Base-by-base conservation (phyloP, 1,139 yeast species). In the Magnusiomyces suaveolens region DNA sequence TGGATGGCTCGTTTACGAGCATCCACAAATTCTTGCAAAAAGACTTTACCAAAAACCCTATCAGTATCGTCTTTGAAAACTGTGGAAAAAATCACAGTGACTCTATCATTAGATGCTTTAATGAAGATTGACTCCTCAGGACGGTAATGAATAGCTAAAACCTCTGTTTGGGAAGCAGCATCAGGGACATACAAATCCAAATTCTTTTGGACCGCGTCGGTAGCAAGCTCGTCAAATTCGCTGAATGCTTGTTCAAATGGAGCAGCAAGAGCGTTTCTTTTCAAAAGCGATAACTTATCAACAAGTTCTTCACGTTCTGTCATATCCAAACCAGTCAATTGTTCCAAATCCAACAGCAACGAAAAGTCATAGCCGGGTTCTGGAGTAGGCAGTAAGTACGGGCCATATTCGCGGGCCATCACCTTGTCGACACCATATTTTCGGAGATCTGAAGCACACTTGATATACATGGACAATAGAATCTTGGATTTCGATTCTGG, bases 31-130 rank as follows among this genome's bases (percentile, higher is more conserved):
- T 92, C 99, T 71, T 92, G 99, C 62, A 92, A 74, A 68, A 94
- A 92, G 55, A 92, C 97, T 69, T 87, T 89, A 52, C 97, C 97
- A 64, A 92, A 88, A 56, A 89, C 82, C 69, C 87, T 87, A 72
- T 92, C 99, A 10, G 97, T 92, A 71, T 94, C 98, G 71, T 94
- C 99, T 66, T 87, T 87, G 77, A 92, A 92, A 48, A 88, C 78
- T 1, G 97, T 92, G 52, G 96, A 88, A 70, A 92, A 94, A 53
- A 92, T 85, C 53, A 92, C 97, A 0, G 99, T 94, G 54, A 94
- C 96, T 69, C 99, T 82, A 71, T 92, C 99, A 67, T 85, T 88
- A 41, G 95, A 83, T 2, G 99, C 96, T 70, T 84, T 85, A 65
- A 94, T 83, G 69, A 81, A 92, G 64, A 92, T 88, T 56, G 89